Percentiles rank a stretch among this genome's conserved stretches.
Conservation (phyloP, 2,329 filamentous ascomycete genomes). For the Trichoderma sp. region DNA sequence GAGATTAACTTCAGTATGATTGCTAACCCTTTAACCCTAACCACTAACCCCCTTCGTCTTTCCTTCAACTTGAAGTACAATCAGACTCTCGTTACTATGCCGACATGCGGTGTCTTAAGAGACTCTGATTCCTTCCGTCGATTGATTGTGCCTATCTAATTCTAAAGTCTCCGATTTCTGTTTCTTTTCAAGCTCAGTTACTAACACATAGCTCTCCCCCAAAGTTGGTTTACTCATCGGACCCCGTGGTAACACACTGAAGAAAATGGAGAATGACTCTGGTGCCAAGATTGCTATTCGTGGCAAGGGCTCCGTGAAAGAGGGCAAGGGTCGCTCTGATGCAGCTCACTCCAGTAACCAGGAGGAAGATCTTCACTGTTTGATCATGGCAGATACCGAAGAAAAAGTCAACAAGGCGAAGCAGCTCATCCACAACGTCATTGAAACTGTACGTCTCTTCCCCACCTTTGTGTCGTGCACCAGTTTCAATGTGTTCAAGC, state of each 20-base stretch:
- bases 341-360: constrained; percentile 99
- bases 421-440: constrained; percentile 96
- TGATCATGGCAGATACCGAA: constrained; percentile 99
- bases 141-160: constrained; percentile 40
- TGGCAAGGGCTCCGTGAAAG: constrained; percentile 98
- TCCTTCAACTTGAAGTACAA: constrained; percentile 47
- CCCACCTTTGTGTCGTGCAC: neutral
- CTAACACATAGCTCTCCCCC: constrained; percentile 91
- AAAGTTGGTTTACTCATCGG: constrained; percentile 99
- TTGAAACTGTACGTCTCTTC: constrained; percentile 78
- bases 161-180: constrained; percentile 27
- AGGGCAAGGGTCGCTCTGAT: constrained; percentile 98
- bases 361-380: constrained; percentile 97
- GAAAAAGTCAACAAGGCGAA: constrained; percentile 99
- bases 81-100: constrained; percentile 42
- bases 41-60: constrained; percentile 46
- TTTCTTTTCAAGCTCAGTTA: constrained; percentile 46
- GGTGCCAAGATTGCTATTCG: constrained; percentile 98
- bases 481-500: no score
- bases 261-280: constrained; percentile 99
- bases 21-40: constrained; percentile 96
- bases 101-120: constrained; percentile 37
- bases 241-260: constrained; percentile 98
- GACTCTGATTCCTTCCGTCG: constrained; percentile 38
- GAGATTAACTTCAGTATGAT: constrained; percentile 99